These are phyloP conservation scores for Acanthamoeba culbertsoni DNA, from an alignment of 208 protist species.

Conservation along the genomic window DNA sequence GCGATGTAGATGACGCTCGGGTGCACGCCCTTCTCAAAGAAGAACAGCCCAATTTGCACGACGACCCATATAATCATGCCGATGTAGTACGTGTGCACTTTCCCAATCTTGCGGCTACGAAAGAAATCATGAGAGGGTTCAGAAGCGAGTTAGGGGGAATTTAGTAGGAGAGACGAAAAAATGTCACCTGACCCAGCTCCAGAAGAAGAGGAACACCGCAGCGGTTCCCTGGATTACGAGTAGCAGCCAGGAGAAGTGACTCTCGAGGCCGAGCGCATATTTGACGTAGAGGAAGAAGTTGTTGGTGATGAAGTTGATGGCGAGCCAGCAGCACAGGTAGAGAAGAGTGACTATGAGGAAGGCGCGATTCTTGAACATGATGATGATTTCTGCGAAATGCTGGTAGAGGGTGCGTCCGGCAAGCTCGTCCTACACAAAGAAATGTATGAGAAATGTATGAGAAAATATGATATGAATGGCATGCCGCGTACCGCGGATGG, in stretches of 20 bases:
- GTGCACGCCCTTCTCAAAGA: not conserved
- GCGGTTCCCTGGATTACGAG: slow-evolving; percentile 22
- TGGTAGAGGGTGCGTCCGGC: not conserved
- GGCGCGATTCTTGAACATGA: slow-evolving; percentile 15
- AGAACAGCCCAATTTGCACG: slow-evolving; percentile 52
- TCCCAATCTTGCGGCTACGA: slow-evolving; percentile 8
- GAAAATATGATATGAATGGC: not conserved
- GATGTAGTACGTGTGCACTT: slow-evolving; percentile 65
- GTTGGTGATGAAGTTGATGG: slow-evolving; percentile 47
- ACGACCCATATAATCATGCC: slow-evolving; percentile 52
- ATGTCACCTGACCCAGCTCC: not conserved
- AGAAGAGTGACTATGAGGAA: slow-evolving; percentile 28
- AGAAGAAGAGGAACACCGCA: slow-evolving; percentile 33
- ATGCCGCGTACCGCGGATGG: not conserved
- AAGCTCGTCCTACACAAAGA: not conserved
- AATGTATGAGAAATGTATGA: not conserved
- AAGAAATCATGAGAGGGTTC: not conserved
- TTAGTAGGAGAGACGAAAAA: not conserved
- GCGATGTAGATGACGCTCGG: slow-evolving; percentile 35
- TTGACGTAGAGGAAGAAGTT: slow-evolving; percentile 50
- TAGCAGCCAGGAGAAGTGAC: not conserved
- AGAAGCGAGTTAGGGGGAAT: not conserved
- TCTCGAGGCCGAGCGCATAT: not conserved
- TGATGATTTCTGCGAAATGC: not conserved
- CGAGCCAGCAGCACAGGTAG: slow-evolving; percentile 52